Percentiles rank a stretch among this genome's conserved stretches.
Conservation (phyloP, 2,329 filamentous ascomycete species). For the Rasamsonia emersonii region DNA sequence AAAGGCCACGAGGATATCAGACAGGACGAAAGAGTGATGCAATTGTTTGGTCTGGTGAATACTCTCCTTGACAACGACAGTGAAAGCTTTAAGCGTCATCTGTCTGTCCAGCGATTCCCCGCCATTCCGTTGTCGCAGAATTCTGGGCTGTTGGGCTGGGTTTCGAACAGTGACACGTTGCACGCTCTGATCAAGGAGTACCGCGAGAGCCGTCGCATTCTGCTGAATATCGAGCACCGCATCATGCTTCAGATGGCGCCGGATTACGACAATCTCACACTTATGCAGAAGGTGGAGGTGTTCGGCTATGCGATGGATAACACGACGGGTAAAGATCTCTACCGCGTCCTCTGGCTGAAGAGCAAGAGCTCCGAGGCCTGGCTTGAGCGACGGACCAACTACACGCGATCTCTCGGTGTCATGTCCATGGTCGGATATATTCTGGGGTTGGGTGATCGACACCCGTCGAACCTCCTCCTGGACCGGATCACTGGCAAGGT, state of each 20-base stretch:
- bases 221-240: slow-evolving; percentile 97
- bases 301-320: slow-evolving; percentile 99
- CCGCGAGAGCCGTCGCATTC: slow-evolving; percentile 89
- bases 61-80: slow-evolving; percentile 88
- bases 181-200: slow-evolving; percentile 97
- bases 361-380: slow-evolving; percentile 96
- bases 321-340: slow-evolving; percentile 95
- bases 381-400: slow-evolving; percentile 97
- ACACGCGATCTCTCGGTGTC: slow-evolving; percentile 90
- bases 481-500: slow-evolving; percentile 94
- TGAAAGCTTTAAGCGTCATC: slow-evolving; percentile 92
- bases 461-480: slow-evolving; percentile 96
- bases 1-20: slow-evolving; percentile 99
- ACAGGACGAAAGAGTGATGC: slow-evolving; percentile 98
- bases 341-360: slow-evolving; percentile 97
- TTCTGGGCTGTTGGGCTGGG: slow-evolving; percentile 91
- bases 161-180: slow-evolving; percentile 93
- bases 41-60: slow-evolving; percentile 95
- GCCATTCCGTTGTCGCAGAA: slow-evolving; percentile 96
- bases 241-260: slow-evolving; percentile 99
- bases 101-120: slow-evolving; percentile 91
- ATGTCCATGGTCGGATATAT: slow-evolving; percentile 99
- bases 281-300: slow-evolving; percentile 99
- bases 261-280: slow-evolving; percentile 94
- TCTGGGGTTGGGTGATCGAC: slow-evolving; percentile 87